Evolutionary conservation across 108 stramenopile species (phyloP), one percentile per base, ranked within the genome.

Genomic region (Cyclotella atomus): DNA sequence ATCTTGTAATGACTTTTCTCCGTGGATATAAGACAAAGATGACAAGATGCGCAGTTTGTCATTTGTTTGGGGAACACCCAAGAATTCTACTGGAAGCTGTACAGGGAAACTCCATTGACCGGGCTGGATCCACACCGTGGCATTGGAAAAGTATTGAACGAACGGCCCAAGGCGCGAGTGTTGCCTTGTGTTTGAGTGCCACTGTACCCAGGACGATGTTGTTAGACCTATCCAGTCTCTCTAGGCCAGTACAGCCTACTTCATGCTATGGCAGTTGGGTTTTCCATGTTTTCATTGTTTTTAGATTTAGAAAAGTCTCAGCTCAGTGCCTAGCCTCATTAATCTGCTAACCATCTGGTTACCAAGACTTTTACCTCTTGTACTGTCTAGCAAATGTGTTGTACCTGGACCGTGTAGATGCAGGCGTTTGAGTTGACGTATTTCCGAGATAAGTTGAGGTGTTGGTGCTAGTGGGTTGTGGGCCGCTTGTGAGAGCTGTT

Each of bases 381-480:
- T n/a, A n/a, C n/a, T n/a, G n/a, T n/a, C n/a, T n/a, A n/a, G n/a
- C n/a, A n/a, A 64, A 97, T 88, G 70, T 96, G 93, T 45, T 71
- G 80, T 0, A 97, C n/a, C 89, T 1, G 89, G 91, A 17, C 96
- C 96, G 61, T 96, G 81, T 45, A 84, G 59, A 6, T 59, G 55
- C 17, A 97, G 76, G 27, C 38, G 0, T 46, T 85, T 67, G 52
- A 97, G 81, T 77, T 86, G 85, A 32, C 64, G 59, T 3, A 96
- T 33, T n/a, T n/a, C n/a, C n/a, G n/a, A n/a, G n/a, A n/a, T n/a
- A 15, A 93, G 50, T 71, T 97, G 89, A 7, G 90, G 95, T 25
- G 97, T 97, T 4, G 97, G 93, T 24, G 95, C 95, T 10, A 96
- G 91, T 43, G 97, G 95, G 77, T 94, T 94, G 83, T 92, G 86